Evolutionary conservation across 495 filamentous ascomycete species (phyloP).

Genomic region (Symbiotaphrina buchneri): DNA sequence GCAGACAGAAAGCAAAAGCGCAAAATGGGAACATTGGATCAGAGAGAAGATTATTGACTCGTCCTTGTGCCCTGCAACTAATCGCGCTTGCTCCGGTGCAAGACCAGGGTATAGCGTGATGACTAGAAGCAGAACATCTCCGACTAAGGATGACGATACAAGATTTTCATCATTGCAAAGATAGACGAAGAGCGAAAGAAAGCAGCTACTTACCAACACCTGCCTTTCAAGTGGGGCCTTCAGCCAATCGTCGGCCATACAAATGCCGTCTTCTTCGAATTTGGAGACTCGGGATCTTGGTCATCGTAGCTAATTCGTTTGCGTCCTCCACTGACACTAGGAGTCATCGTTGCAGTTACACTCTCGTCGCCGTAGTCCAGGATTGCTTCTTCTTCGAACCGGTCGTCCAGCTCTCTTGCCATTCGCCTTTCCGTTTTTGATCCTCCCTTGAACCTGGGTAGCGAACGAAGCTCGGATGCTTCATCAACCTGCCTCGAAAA

Average conservation of each 20-base stretch:
- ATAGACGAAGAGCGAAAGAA: neutral
- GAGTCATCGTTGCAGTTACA: neutral
- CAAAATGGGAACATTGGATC: neutral
- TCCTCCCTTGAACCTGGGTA: constrained; percentile 1
- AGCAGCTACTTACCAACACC: neutral
- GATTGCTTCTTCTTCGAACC: neutral
- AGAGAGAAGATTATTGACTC: constrained; percentile 6
- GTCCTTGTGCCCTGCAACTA: too few species aligned
- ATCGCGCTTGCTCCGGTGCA: too few species aligned
- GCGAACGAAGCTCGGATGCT: neutral
- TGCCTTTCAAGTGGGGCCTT: constrained; percentile 1
- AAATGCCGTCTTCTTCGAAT: constrained; percentile 2
- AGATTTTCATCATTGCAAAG: neutral
- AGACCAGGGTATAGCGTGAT: constrained; percentile 1
- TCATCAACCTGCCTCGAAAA: neutral
- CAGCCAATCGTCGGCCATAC: constrained; percentile 4
- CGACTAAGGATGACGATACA: constrained; percentile 5
- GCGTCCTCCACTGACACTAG: neutral
- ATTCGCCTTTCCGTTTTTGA: neutral
- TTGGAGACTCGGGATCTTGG: neutral
- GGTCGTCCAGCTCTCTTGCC: neutral
- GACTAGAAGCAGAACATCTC: neutral
- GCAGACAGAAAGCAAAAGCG: neutral
- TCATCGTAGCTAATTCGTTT: constrained; percentile 2
- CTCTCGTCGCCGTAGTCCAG: neutral